Base-by-base conservation (phyloP, 2,329 filamentous ascomycete species). In the Penicillium sp. region DNA sequence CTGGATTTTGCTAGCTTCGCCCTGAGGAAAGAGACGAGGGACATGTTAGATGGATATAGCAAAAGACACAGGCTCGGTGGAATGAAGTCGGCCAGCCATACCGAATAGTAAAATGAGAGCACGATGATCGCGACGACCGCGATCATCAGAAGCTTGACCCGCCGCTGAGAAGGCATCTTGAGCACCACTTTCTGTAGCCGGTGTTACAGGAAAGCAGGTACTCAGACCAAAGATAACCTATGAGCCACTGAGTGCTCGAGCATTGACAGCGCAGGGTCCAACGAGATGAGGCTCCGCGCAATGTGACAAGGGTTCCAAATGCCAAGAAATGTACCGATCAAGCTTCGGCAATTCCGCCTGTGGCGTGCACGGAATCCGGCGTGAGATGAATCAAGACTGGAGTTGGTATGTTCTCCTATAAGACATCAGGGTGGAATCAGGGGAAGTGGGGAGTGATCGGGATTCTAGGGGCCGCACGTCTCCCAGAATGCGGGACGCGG, bases 91-190 rank as follows among this genome's bases (percentile, higher is more conserved):
- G 22, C 8, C 20, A 16, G 6, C 41, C 72, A 70, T 60, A 82
- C 77, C 41, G 81, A 82, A 60, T 86, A 81, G 69, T 90, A 87
- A 51, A 93, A 70, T 37, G 83, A 68, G 30, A 81, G 72, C 50
- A 90, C 66, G 42, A 90, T 65, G 42, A 76, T 70, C 48, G 80
- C 71, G 50, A 88, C 51, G 39, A 80, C 71, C 39, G 82, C 70
- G 54, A 89, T 69, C 47, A 77, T 68, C 39, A 87, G 68, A 51
- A 83, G 68, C 57, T 81, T 80, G 54, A 86, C 58, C 52, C 85
- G 80, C 48, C 86, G 80, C 52, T 75, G 71, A 13, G 82, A 83
- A 54, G 79, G 77, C 83, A 87, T 87, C 41, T 52, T 40, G 15
- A 9, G 30, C n/a, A n/a, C 20, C 18, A 20, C 25, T 6, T 5